phyloP scores from a whole-genome alignment of 116 monocot species.

The Phalaenopsis hybrid region DNA sequence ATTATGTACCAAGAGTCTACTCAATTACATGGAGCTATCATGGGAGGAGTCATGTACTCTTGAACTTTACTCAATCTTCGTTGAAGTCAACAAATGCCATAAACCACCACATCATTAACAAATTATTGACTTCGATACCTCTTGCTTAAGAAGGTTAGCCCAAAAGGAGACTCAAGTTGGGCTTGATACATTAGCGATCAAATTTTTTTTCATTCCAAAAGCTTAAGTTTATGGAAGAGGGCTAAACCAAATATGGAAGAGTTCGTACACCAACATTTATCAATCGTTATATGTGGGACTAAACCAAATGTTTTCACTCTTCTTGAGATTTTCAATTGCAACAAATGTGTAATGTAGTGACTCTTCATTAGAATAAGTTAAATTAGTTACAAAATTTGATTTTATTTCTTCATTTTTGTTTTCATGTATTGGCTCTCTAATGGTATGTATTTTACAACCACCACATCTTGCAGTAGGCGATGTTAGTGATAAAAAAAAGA shows the following conservation, averaged over 20 bases:
- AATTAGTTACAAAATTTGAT: neutral
- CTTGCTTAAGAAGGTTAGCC: too few species aligned
- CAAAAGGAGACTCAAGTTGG: neutral
- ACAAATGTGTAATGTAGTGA: neutral
- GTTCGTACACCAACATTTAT: neutral
- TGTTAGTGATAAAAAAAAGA: slow-evolving; percentile 2
- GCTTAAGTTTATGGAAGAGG: neutral
- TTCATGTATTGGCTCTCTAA: neutral
- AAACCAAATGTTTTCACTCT: too few species aligned
- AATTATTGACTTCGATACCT: too few species aligned
- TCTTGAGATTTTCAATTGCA: neutral
- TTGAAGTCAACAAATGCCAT: too few species aligned
- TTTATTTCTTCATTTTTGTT: neutral
- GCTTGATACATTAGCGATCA: neutral
- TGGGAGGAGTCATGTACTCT: too few species aligned
- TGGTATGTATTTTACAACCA: neutral
- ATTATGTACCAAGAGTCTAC: too few species aligned
- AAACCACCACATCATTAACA: too few species aligned
- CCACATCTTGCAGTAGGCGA: neutral
- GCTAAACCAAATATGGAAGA: neutral
- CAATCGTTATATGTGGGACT: too few species aligned
- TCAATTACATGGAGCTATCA: too few species aligned
- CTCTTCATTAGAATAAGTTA: neutral
- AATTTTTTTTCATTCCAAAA: neutral
- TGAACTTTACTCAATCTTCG: too few species aligned